Evolutionary conservation across 441 rosid species (phyloP), one percentile per base, ranked within the genome.

Genomic region (Geranium incanum): DNA sequence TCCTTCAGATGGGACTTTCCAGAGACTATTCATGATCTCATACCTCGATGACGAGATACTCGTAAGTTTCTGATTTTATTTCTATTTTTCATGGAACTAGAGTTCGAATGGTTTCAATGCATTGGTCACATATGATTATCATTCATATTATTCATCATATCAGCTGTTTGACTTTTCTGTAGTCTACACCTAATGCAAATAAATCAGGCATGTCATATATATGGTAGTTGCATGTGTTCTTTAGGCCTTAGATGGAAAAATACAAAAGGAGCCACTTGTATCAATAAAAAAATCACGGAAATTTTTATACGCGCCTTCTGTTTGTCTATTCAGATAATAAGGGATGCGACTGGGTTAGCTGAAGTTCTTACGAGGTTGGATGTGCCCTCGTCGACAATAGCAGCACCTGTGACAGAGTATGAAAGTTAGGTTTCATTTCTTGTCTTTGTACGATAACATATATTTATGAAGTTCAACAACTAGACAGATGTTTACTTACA

Each of bases 41-140:
- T 91, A 91, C 83, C 89, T 93, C 65, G 98, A 93, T 65, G 97
- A 89, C 52, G 98, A 93, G 87, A 89, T 89, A 83, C 90, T 93
- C 73, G 98, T 93, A 82, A 89, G 96, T 83, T 71, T 70, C 13
- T 15, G 13, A 18, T 9, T 36, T 39, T 59, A 21, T 59, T 59
- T 59, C 65, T 59, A 21, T 59, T 59, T 59, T 21, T 3, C 65
- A 59, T 59, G 33, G 6, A 59, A 18, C 12, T 59, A 19, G 21
- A 59, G 11, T 59, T 59, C 8, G 28, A 6, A 18, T 7, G 21
- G 65, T 21, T 7, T 59, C 65, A 59, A 19, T 59, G 65, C 65
- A 19, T 59, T 59, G 65, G 33, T 59, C 65, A 18, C 28, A 59
- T 59, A 18, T 59, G 65, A 59, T 59, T 59, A 59, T 19, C 23